Base-by-base conservation (phyloP, 2,329 filamentous ascomycete genomes). In the Colletotrichum scovillei region DNA sequence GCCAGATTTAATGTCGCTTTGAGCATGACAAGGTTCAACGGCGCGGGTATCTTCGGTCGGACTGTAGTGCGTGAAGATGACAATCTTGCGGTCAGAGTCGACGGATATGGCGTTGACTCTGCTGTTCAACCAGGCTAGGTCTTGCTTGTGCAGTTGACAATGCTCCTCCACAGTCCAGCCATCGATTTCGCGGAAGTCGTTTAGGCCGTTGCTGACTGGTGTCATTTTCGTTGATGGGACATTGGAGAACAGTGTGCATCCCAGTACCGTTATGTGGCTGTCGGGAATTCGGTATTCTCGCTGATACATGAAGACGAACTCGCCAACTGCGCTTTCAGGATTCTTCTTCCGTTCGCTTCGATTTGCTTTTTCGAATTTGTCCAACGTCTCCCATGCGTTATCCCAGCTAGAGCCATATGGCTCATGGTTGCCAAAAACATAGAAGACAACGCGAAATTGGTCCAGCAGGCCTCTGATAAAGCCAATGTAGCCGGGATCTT, bases 401-500 rank as follows among this genome's bases (percentile, higher is more conserved):
- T 76, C 56, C 84, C 85, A 87, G 30, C 19, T 80, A 4, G 82
- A 83, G 57, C 80, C 76, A 75, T 87, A 90, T 0, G 88, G 82
- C 77, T 92, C 89, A 76, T 91, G 89, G 75, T 91, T 91, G 0
- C 89, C 88, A 0, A 86, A 78, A 0, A 91, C 81, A 46, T 89
- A 82, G 56, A 91, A 83, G 1, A 91, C 86, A 2, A 81, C 78
- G 2, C 80, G 77, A 76, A 90, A 91, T 9, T 84, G 80, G 2
- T 42, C 35, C 3, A 91, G 84, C 76, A 90, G 88, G 2, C 75
- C 76, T 14, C 78, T 80, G 16, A 91, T 78, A 75, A 91, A 91
- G 0, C 38, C 67, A 35, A 86, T 79, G 74, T 86, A 85, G 0
- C 85, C 83, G 16, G 82, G 76, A 49, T 86, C 82, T 5, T 71